Conservation (phyloP, 257 asterid species). For the Oldenlandia corymbosa region DNA sequence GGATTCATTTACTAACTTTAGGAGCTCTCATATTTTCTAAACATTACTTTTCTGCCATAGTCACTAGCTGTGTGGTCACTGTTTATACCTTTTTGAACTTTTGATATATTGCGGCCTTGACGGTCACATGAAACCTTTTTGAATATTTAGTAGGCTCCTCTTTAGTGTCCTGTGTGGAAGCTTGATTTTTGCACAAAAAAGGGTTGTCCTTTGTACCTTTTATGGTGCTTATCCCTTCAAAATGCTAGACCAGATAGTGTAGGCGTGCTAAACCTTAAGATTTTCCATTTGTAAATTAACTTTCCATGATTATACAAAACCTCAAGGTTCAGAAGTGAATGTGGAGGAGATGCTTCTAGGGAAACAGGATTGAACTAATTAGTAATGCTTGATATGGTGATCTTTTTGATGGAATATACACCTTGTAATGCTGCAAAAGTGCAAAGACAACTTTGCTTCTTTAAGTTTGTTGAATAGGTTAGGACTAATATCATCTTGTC, state of each 20-base stretch:
- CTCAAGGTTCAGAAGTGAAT: neutral
- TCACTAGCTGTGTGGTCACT: neutral
- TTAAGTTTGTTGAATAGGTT: slow-evolving; percentile 3
- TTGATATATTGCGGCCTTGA: neutral
- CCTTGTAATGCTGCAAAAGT: no score
- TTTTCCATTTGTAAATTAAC: neutral
- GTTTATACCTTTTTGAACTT: slow-evolving; percentile 1
- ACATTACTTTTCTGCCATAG: neutral
- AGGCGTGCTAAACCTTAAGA: neutral
- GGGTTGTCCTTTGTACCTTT: neutral
- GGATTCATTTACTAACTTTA: neutral
- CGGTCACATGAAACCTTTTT: neutral
- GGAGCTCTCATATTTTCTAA: neutral
- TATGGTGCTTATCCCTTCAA: neutral
- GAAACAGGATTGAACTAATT: neutral
- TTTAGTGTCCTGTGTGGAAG: neutral
- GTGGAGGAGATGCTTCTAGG: neutral
- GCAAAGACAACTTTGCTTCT: neutral
- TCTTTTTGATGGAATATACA: no score
- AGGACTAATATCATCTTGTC: neutral
- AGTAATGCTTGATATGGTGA: no score
- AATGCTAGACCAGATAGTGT: neutral
- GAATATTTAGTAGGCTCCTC: neutral
- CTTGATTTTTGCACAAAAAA: neutral
- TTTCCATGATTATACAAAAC: neutral